A percentile compares a stretch with the other conserved stretches of the same genome.
These are phyloP conservation scores for Xylaria sp. DNA, from an alignment of 2,329 filamentous ascomycete genomes.

Conservation along the genomic window DNA sequence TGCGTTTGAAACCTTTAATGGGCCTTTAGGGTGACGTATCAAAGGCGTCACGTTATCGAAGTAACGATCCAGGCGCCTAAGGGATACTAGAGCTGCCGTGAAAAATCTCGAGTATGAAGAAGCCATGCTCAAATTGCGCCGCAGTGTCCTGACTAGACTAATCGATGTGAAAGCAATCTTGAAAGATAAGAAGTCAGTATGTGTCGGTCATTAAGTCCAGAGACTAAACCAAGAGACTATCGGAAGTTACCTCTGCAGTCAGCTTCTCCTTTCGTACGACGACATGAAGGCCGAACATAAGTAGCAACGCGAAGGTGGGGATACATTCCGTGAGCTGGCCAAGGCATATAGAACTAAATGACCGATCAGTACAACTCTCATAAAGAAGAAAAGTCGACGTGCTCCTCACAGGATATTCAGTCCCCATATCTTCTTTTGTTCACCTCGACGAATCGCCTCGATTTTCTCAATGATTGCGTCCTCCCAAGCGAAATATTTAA, in stretches of 20 bases:
- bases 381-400: not conserved
- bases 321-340: conserved; percentile 58
- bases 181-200: not conserved
- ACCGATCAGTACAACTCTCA: conserved; percentile 4
- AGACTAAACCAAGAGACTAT: not conserved
- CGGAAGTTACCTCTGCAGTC: conserved; percentile 50
- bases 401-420: conserved; percentile 53
- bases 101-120: conserved; percentile 51
- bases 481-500: conserved; percentile 69
- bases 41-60: conserved; percentile 57
- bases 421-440: conserved; percentile 61
- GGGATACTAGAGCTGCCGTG: conserved; percentile 52
- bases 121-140: conserved; percentile 57
- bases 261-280: conserved; percentile 53
- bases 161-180: conserved; percentile 62
- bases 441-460: conserved; percentile 53
- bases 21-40: conserved; percentile 54
- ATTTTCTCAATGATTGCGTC: conserved; percentile 57
- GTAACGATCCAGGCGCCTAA: conserved; percentile 60
- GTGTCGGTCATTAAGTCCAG: not conserved
- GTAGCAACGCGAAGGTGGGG: conserved; percentile 56
- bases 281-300: conserved; percentile 60
- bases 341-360: conserved; percentile 41
- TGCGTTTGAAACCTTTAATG: conserved; percentile 52
- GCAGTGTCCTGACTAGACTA: conserved; percentile 58